phyloP scores from a whole-genome alignment of 2,329 filamentous ascomycete species.

The Mycosphaerelloides madeirae region DNA sequence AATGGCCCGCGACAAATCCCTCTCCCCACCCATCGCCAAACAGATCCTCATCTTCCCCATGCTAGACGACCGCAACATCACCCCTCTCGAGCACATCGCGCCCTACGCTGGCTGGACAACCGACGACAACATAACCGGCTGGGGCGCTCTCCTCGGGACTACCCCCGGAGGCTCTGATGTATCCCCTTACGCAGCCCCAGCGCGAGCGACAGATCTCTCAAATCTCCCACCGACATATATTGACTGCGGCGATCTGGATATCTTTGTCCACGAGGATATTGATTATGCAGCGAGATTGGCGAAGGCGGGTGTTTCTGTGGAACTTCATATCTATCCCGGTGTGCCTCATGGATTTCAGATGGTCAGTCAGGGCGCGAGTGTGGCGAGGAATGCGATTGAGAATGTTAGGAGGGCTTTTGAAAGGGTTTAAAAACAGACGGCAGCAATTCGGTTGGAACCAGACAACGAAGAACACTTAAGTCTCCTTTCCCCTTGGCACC shows the following conservation, averaged over 20 bases:
- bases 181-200: constrained; percentile 22
- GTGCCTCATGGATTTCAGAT: constrained; percentile 40
- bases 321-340: constrained; percentile 45
- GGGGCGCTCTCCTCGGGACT: constrained; percentile 38
- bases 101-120: constrained; percentile 35
- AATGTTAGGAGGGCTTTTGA: constrained; percentile 13
- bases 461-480: too few species aligned
- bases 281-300: constrained; percentile 39
- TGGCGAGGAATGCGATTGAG: constrained; percentile 11
- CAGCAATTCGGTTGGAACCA: too few species aligned
- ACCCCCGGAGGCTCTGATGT: constrained; percentile 15
- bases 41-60: constrained; percentile 45
- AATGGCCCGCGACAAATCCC: constrained; percentile 19
- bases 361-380: constrained; percentile 13
- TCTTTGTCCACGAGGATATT: constrained; percentile 41
- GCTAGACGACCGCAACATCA: constrained; percentile 42
- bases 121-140: constrained; percentile 38
- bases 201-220: constrained; percentile 19
- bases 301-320: constrained; percentile 37
- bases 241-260: constrained; percentile 40
- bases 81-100: constrained; percentile 32
- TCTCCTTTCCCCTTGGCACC: neutral
- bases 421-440: constrained; percentile 1
- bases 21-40: constrained; percentile 18
- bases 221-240: constrained; percentile 44